Conservation (phyloP, 768 basidiomycete species). For the Tephrocybe rancida region DNA sequence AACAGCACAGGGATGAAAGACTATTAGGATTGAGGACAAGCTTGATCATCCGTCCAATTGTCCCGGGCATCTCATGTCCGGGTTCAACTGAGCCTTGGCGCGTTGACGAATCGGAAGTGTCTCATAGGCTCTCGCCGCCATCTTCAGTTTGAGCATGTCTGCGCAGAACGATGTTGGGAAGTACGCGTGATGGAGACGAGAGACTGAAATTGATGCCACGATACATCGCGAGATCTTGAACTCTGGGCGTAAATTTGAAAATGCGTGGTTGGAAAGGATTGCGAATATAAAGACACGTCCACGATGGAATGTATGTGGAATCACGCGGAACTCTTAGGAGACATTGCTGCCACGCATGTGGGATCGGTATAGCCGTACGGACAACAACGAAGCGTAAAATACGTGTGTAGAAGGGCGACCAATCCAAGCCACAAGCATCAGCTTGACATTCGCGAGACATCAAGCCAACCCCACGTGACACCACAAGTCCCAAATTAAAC, state of each 20-base stretch:
- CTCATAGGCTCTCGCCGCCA: background rate
- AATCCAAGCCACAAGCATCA: no score
- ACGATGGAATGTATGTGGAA: no score
- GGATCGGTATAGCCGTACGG: no score
- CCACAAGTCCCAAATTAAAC: no score
- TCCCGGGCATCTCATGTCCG: background rate
- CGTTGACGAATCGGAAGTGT: background rate
- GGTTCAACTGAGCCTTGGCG: background rate
- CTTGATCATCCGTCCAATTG: background rate
- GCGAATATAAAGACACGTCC: no score
- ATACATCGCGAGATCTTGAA: background rate
- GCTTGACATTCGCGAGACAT: no score
- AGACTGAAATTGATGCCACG: background rate
- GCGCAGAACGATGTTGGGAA: background rate
- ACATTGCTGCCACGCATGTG: no score
- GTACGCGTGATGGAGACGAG: background rate
- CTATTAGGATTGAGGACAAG: background rate
- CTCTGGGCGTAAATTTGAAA: no score
- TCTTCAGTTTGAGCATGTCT: background rate
- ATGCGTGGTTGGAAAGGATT: background rate
- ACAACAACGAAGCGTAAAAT: no score
- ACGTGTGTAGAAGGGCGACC: no score
- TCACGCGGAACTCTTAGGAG: no score
- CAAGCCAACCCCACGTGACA: no score
- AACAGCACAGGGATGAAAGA: background rate